Evolutionary conservation across 306 rosid genomes (phyloP), one percentile per base, ranked within the genome.

Genomic region (apple (Malus domestica)): DNA sequence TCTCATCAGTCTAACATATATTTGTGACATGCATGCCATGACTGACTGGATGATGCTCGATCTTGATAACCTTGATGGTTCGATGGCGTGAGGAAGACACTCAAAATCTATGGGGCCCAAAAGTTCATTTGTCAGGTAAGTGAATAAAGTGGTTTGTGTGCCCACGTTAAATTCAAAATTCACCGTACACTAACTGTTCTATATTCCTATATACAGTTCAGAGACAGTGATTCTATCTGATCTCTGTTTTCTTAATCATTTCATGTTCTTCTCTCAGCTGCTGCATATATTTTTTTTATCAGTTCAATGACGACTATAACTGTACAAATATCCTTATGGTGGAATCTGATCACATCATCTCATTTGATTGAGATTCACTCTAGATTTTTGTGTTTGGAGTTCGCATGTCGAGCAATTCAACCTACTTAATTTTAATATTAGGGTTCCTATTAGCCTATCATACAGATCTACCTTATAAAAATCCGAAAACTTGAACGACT

Each of bases 61-160:
- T 72, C 33, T 55, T 22, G 65, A 15, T 19, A 19, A 19, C 44
- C 62, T 14, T 67, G 40, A 55, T 1, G 60, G 20, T 4, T 27
- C 19, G 84, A 76, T 82, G 78, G 93, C 88, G 90, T 87, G 88
- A 87, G 14, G 52, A 82, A 82, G 82, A 90, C 91, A 85, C 89
- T 84, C 12, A 73, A 79, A 46, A 73, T 64, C 49, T 68, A 75
- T 40, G 81, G 72, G 79, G 30, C 58, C 82, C 74, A 46, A 86
- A 72, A 71, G 78, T 64, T 77, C 70, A 45, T 27, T 19, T 79
- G 80, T 75, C 85, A 80, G 78, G 20, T 35, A 9, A 45, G 80
- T 80, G 88, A 89, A 86, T 87, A 87, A 89, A 86, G 87, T 52
- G 82, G 23, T 49, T 75, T 73, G 79, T 78, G 81, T 79, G 68